These are phyloP conservation scores for Yamadazyma sp. DNA, from an alignment of 1,139 yeast species.

Conservation along the genomic window DNA sequence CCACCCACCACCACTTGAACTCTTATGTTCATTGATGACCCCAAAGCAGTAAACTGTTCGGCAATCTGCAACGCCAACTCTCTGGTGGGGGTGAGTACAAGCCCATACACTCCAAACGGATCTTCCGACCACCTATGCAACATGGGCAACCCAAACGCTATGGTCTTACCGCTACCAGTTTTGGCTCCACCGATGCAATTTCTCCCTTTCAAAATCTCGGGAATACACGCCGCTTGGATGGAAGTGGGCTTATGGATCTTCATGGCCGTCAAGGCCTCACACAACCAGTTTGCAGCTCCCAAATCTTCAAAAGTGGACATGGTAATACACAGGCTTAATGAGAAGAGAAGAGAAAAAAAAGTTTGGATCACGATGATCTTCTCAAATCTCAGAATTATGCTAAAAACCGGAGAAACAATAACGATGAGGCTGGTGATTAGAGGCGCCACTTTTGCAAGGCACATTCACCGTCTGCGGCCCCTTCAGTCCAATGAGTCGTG, in stretches of 20 bases:
- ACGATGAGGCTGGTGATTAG: not conserved
- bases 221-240: conserved; percentile 88
- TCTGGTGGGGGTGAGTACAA: conserved; percentile 90
- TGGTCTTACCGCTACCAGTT: conserved; percentile 97
- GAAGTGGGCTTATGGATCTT: conserved; percentile 80
- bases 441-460: not conserved
- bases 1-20: conserved; percentile 91
- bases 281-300: conserved; percentile 86
- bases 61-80: conserved; percentile 96
- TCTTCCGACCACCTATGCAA: conserved; percentile 91
- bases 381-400: not conserved
- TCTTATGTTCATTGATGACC: conserved; percentile 82
- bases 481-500: conserved; percentile 12
- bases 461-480: not conserved
- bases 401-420: not conserved
- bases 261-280: conserved; percentile 79
- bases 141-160: conserved; percentile 97
- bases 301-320: conserved; percentile 48
- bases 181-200: conserved; percentile 98
- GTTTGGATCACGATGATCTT: conserved; percentile 3
- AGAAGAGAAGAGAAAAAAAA: not conserved
- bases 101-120: conserved; percentile 89
- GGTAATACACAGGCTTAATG: too few relatives aligned
- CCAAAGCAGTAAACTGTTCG: conserved; percentile 92
- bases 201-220: conserved; percentile 74